Evolutionary conservation across 1,284 basidiomycete species (phyloP).

Genomic region (Trametes sp.): DNA sequence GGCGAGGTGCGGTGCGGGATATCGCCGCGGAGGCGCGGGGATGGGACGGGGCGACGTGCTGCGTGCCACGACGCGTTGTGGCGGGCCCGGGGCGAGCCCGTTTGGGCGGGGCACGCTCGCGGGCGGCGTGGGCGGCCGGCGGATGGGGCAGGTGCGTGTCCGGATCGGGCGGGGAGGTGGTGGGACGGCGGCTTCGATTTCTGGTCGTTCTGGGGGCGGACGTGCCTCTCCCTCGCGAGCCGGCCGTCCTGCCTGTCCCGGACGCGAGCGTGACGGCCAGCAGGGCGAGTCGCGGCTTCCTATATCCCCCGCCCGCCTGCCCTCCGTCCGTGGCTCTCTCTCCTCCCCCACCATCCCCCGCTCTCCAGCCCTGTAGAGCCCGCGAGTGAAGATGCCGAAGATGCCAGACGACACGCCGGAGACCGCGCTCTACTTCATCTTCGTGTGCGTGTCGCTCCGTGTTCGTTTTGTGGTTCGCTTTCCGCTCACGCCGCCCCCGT

Average conservation of each 20-base stretch:
- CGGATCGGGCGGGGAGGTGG: conserved; percentile 14
- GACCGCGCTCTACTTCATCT: conserved; percentile 57
- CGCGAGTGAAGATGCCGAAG: conserved; percentile 15
- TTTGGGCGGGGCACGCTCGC: conserved; percentile 9
- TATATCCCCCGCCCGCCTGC: conserved; percentile 12
- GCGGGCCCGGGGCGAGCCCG: conserved; percentile 21
- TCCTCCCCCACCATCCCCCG: conserved; percentile 14
- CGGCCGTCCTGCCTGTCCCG: not conserved
- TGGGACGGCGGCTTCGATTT: conserved; percentile 27
- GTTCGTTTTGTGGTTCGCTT: conserved; percentile 40
- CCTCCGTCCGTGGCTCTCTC: conserved; percentile 13
- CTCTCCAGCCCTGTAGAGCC: conserved; percentile 7
- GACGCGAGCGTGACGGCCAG: not conserved
- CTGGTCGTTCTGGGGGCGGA: conserved; percentile 11
- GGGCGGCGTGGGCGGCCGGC: conserved; percentile 8
- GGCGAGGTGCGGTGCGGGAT: conserved; percentile 1
- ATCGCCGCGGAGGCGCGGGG: conserved; percentile 18
- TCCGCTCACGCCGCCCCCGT: conserved; percentile 20
- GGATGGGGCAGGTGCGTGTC: conserved; percentile 1
- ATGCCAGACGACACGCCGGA: conserved; percentile 52
- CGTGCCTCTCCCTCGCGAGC: too few relatives aligned
- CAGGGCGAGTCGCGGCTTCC: not conserved
- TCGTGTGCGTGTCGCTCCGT: conserved; percentile 51
- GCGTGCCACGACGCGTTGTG: conserved; percentile 17
- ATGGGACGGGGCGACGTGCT: conserved; percentile 7